Evolutionary conservation across 2,329 filamentous ascomycete species (phyloP), one percentile per base, ranked within the genome.

Genomic region (Exserohilum rostratum): DNA sequence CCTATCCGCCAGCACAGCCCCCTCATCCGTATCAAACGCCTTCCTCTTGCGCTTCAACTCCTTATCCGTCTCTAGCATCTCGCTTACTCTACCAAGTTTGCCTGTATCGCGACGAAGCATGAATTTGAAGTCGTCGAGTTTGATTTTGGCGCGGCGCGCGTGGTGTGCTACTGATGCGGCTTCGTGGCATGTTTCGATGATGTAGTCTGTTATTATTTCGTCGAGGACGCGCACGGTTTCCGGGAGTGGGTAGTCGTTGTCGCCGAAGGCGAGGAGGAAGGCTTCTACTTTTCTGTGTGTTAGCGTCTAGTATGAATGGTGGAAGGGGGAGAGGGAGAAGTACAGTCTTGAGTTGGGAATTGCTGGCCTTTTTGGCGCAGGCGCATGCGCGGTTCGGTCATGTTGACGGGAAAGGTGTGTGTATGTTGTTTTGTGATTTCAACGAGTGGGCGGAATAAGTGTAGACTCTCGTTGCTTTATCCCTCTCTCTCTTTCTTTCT

Each of bases 61-160:
- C 71, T 88, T 88, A 65, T 96, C 91, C 82, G 93, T 93, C 76
- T 91, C 89, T 63, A 96, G 84, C 70, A 96, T 86, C 78, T 96
- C 92, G 72, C 91, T 87, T 50, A 98, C 92, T 68, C 93, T 87
- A 44, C 95, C 95, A 38, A 98, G 81, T 73, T 96, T 96, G 55
- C 85, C 82, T 7, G 90, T 88, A 69, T 98, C 96, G 61, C 90
- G 86, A 29, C 95, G 86, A 65, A 98, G 85, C 34, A 92, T 91
- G 77, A 96, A 99, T 70, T 96, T 92, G 79, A 99, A 96, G 77
- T 99, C 95, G 70, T 97, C 93, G 69, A 96, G 90, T 76, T 99
- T 99, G 78, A 99, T 92, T 79, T 99, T 99, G 69, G 96, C 91
- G 2, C 95, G 90, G 0, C 92, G 89, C 2, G 90, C 87, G 76